Percentiles rank a stretch among this genome's conserved stretches.
phyloP scores from a whole-genome alignment of 805 yeast species.

The Starmerella stigmatis region DNA sequence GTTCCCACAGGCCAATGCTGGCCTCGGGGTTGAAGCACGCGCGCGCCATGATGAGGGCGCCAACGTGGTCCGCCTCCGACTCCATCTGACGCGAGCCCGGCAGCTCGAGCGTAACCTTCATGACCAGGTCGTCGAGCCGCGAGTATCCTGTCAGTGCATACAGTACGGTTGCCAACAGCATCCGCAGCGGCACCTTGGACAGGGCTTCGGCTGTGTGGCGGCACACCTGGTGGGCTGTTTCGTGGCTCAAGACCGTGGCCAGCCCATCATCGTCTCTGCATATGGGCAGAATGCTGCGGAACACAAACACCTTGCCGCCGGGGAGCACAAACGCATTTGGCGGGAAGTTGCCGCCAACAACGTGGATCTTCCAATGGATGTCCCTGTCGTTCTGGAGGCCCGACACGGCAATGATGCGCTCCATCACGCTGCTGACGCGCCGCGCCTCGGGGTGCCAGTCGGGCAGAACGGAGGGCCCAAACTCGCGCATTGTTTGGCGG shows the following conservation, averaged over 20 bases:
- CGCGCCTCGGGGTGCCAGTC: constrained; percentile 47
- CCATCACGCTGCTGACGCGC: constrained; percentile 53
- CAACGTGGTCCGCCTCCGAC: constrained; percentile 90
- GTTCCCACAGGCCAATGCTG: constrained; percentile 67
- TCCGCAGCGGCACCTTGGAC: constrained; percentile 63
- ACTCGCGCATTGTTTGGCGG: constrained; percentile 47
- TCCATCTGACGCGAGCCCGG: constrained; percentile 93
- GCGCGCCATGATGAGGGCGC: constrained; percentile 78
- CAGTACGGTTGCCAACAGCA: constrained; percentile 42
- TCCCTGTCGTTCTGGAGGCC: constrained; percentile 26
- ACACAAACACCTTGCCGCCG: constrained; percentile 90
- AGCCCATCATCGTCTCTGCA: constrained; percentile 78
- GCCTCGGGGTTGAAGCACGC: constrained; percentile 77
- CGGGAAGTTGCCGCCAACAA: constrained; percentile 60
- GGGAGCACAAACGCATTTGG: constrained; percentile 97
- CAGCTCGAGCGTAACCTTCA: constrained; percentile 50
- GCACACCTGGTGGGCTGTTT: constrained; percentile 87
- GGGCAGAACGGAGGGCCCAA: constrained; percentile 46
- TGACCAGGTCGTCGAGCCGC: constrained; percentile 42
- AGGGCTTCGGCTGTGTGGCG: constrained; percentile 81
- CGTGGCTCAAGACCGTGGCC: constrained; percentile 93
- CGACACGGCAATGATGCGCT: constrained; percentile 41
- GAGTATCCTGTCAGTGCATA: constrained; percentile 54
- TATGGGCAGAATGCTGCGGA: constrained; percentile 64
- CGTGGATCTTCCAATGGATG: constrained; percentile 64